These are phyloP conservation scores for Fusarium penzigii DNA, from an alignment of 2,329 filamentous ascomycete species.

Conservation along the genomic window DNA sequence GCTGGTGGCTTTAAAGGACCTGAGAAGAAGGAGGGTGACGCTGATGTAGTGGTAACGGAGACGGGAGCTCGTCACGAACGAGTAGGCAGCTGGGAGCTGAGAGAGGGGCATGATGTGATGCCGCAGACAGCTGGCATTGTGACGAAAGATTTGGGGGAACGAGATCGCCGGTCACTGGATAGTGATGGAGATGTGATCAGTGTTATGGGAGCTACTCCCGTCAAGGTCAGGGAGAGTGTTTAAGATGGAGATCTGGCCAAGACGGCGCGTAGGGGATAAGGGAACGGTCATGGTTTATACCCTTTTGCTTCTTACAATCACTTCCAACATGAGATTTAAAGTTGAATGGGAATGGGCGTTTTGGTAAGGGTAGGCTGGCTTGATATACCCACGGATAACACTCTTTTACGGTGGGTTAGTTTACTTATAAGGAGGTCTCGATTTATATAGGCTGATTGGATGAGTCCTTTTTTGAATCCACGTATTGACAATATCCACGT, in stretches of 20 bases:
- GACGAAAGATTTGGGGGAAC: slow-evolving; percentile 23
- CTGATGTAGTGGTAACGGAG: slow-evolving; percentile 43
- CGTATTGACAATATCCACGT: too few relatives aligned
- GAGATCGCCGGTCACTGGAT: slow-evolving; percentile 22
- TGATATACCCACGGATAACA: slow-evolving; percentile 12
- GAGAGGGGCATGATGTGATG: slow-evolving; percentile 14
- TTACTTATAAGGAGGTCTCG: too few relatives aligned
- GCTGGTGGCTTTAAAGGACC: slow-evolving; percentile 45
- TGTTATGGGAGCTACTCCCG: slow-evolving; percentile 37
- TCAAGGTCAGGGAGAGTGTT: slow-evolving; percentile 42
- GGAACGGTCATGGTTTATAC: slow-evolving; percentile 10
- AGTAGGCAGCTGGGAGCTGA: slow-evolving; percentile 53
- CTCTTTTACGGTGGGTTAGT: too few relatives aligned
- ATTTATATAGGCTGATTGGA: too few relatives aligned
- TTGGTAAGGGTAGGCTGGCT: slow-evolving; percentile 1
- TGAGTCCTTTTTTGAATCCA: too few relatives aligned
- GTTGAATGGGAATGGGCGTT: slow-evolving; percentile 15
- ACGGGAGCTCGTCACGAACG: slow-evolving; percentile 46
- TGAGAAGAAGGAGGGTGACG: slow-evolving; percentile 46
- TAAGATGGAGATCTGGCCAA: slow-evolving; percentile 19
- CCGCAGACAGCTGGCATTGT: slow-evolving; percentile 22
- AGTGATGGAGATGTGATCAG: slow-evolving; percentile 38
- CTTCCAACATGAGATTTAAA: slow-evolving; percentile 7
- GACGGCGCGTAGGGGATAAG: too few relatives aligned
- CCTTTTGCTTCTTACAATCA: slow-evolving; percentile 25